Percentiles rank a stretch among this genome's conserved stretches.
phyloP scores from a whole-genome alignment of 1,139 yeast genomes.

The Pichia sp. region DNA sequence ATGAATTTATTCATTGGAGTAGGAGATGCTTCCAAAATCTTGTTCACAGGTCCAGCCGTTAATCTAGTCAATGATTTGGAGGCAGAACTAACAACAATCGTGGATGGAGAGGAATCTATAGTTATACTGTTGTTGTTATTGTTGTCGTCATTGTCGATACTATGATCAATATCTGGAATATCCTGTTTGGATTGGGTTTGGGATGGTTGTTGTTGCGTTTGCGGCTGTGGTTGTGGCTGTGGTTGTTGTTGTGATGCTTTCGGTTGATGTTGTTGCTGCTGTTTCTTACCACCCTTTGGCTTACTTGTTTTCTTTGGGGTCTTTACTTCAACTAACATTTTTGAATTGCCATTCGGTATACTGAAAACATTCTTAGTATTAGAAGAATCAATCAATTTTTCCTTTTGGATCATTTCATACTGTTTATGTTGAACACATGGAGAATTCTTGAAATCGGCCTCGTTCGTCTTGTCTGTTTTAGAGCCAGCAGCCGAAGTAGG shows the following conservation, averaged over 20 bases:
- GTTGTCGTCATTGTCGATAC: too few relatives aligned
- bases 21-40: conserved; percentile 16
- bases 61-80: conserved; percentile 8
- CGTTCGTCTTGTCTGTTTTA: neutral
- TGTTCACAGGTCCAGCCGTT: neutral
- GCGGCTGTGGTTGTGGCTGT: too few relatives aligned
- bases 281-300: neutral
- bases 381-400: conserved; percentile 13
- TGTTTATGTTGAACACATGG: conserved; percentile 12
- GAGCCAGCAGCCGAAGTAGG: neutral
- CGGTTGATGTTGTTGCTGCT: neutral
- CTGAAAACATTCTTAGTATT: neutral
- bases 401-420: neutral
- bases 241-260: too few relatives aligned
- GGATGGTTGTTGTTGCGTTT: neutral
- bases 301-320: conserved; percentile 5
- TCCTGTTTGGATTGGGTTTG: neutral
- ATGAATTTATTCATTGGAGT: conserved; percentile 16
- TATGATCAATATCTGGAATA: neutral
- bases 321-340: too few relatives aligned
- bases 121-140: neutral
- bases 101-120: conserved; percentile 21
- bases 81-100: conserved; percentile 18
- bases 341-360: too few relatives aligned
- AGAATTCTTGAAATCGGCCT: conserved; percentile 4